Base-by-base conservation (phyloP, 805 yeast genomes). In the Candida vartiovaarae region DNA sequence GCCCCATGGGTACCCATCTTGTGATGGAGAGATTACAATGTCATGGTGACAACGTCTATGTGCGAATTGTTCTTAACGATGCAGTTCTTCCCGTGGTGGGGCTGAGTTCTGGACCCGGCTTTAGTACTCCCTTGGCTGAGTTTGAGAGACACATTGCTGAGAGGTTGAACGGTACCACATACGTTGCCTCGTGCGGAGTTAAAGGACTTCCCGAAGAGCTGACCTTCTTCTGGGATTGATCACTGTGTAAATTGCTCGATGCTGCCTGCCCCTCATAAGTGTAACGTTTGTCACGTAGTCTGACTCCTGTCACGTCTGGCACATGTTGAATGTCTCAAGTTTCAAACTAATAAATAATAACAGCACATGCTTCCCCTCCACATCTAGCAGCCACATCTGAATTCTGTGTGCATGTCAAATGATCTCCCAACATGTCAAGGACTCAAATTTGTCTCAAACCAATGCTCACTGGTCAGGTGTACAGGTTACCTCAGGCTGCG, bases 1-100 rank as follows among this genome's bases (percentile, higher is more conserved):
- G 67, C n/a, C 82, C 81, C 36, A 74, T 73, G 80, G 80, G 77
- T 8, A 72, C 72, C 2, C 64, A 74, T 43, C 53, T 72, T 10
- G 60, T 71, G 11, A 48, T 73, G 32, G 82, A 76, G 57, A 64
- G 74, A 46, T 54, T 74, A 38, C 49, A 47, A 38, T 74, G 78
- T 55, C 20, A 15, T 15, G 36, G 39, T 7, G 45, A 29, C 15
- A 59, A 60, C 5, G 49, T 52, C 15, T 75, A 59, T 52, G 71
- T 76, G 8, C 66, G 79, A 50, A 56, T 64, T 15, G 52, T 71
- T 7, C 49, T 71, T 26, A 75, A 74, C 53, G 78, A 75, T 44
- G 75, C 78, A 3, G 76, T 74, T 11, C 53, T 71, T 35, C 79
- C 79, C 24, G 54, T 70, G 30, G 59, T 62, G 15, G 53, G 50